Evolutionary conservation across 495 filamentous ascomycete species (phyloP).

Genomic region (Oidiodendron maius): DNA sequence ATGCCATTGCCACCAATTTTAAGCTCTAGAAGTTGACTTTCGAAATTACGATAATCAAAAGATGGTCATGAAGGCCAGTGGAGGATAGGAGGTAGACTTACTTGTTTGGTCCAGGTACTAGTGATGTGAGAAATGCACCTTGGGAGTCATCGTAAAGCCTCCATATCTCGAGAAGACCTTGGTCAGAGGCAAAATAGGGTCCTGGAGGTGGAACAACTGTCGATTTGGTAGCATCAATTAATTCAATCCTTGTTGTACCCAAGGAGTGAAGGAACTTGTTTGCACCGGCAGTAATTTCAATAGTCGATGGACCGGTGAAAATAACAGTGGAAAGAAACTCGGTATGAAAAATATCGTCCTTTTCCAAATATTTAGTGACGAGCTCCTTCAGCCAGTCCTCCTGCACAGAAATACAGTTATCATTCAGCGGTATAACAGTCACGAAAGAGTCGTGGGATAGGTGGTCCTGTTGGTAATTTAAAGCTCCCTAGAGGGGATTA

Average conservation of each 20-base stretch:
- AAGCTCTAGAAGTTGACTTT: neutral
- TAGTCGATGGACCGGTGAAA: neutral
- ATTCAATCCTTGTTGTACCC: neutral
- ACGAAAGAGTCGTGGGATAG: too few relatives aligned
- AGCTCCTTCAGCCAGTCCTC: too few relatives aligned
- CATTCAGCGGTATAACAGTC: too few relatives aligned
- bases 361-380: neutral
- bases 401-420: too few relatives aligned
- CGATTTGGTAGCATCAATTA: too few relatives aligned
- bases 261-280: neutral
- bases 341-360: neutral
- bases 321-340: neutral
- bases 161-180: neutral
- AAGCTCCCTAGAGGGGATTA: too few relatives aligned
- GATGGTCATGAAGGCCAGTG: neutral
- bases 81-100: neutral
- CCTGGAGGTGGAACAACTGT: neutral
- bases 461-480: too few relatives aligned
- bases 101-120: neutral
- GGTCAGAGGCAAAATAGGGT: neutral
- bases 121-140: neutral
- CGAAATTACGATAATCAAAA: neutral
- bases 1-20: neutral
- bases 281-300: neutral
- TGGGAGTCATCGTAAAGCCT: constrained; percentile 2